Conservation (phyloP, 768 basidiomycete genomes). For the Termitomyces sp. region DNA sequence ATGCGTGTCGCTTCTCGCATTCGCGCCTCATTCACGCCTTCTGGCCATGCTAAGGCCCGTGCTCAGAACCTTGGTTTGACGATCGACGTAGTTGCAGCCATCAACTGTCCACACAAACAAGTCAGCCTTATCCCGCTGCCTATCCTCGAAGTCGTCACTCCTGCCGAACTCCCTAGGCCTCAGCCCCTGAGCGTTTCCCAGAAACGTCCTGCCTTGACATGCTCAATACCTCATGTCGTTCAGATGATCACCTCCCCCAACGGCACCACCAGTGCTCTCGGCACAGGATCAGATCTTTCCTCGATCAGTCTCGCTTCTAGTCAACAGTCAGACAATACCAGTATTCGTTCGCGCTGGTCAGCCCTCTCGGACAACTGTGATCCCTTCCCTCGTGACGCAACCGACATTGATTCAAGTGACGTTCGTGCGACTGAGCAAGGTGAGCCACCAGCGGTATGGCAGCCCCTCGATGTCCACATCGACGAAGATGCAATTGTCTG, state of each 20-base stretch:
- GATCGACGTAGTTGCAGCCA: slow-evolving; percentile 37
- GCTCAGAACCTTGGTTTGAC: slow-evolving; percentile 38
- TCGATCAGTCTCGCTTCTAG: slow-evolving; percentile 2
- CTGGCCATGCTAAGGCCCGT: slow-evolving; percentile 42
- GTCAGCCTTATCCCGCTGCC: slow-evolving; percentile 36
- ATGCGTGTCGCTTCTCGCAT: slow-evolving; percentile 28
- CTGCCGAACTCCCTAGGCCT: slow-evolving; percentile 4
- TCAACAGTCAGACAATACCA: background rate
- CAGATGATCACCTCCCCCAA: slow-evolving; percentile 16
- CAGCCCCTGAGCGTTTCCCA: background rate
- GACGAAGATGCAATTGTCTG: slow-evolving; percentile 19
- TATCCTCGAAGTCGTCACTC: slow-evolving; percentile 24
- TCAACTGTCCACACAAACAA: slow-evolving; percentile 27
- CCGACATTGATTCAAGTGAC: background rate
- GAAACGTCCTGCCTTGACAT: slow-evolving; percentile 16
- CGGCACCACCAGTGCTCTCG: slow-evolving; percentile 16
- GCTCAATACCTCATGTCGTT: slow-evolving; percentile 19
- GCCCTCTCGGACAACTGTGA: slow-evolving; percentile 3
- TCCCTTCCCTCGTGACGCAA: slow-evolving; percentile 8
- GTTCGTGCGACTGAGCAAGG: slow-evolving; percentile 9
- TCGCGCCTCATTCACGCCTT: slow-evolving; percentile 29
- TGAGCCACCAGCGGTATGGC: slow-evolving; percentile 5
- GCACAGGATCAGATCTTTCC: slow-evolving; percentile 4
- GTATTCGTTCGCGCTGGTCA: slow-evolving; percentile 14
- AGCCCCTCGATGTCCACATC: slow-evolving; percentile 21